Percentiles rank a stretch among this genome's conserved stretches.
Evolutionary conservation across 176 grass and related monocot genomes (phyloP).

Genomic region (Echinochloa phyllopogon): DNA sequence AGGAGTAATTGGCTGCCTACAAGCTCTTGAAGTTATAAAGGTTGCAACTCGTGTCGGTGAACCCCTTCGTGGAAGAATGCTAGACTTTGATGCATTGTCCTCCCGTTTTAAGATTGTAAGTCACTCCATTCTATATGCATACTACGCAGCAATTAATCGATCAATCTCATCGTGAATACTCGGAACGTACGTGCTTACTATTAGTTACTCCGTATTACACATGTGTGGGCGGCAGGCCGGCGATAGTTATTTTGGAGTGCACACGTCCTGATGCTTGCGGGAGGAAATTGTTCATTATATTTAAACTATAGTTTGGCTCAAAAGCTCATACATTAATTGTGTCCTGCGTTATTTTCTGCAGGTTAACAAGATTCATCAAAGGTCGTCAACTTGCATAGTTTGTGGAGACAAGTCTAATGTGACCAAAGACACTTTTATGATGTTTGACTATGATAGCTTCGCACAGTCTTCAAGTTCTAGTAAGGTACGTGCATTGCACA

Average conservation of each 20-base stretch:
- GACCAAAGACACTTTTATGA: constrained; percentile 58
- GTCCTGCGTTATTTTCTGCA: constrained; percentile 23
- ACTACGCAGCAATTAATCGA: background rate
- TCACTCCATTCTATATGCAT: constrained; percentile 26
- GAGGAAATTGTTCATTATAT: background rate
- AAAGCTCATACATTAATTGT: constrained; percentile 19
- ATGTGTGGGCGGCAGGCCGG: too few species aligned
- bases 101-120: constrained; percentile 72
- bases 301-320: background rate
- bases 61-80: constrained; percentile 84
- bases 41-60: constrained; percentile 80
- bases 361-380: constrained; percentile 73
- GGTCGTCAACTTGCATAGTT: constrained; percentile 51
- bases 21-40: constrained; percentile 93
- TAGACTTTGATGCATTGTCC: constrained; percentile 81
- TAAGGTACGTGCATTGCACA: constrained; percentile 55
- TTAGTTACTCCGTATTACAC: background rate
- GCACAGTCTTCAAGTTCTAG: constrained; percentile 71
- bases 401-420: constrained; percentile 71
- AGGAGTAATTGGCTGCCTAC: constrained; percentile 81
- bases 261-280: background rate
- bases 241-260: background rate
- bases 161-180: background rate
- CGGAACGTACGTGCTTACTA: background rate
- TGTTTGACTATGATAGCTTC: constrained; percentile 82